Percentiles rank a stretch among this genome's conserved stretches.
Conservation (phyloP, 495 filamentous ascomycete species). For the Patellaria atrata region DNA sequence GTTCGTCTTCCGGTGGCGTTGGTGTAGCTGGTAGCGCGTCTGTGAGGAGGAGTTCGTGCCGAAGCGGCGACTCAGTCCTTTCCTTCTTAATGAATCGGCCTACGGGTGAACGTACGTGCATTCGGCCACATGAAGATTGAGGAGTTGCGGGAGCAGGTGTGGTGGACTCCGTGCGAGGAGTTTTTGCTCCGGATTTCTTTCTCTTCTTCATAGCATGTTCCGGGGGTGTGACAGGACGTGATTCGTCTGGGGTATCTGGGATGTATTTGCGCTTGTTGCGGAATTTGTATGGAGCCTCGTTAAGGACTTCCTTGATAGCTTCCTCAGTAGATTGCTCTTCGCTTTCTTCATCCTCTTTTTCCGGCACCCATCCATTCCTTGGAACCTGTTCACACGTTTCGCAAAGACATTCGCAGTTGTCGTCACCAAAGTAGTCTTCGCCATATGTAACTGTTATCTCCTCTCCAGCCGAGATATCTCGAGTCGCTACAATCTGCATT, state of each 20-base stretch:
- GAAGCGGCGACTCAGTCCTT: constrained; percentile 10
- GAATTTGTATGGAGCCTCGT: constrained; percentile 13
- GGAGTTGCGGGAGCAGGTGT: background rate
- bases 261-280: constrained; percentile 20
- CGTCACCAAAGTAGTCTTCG: constrained; percentile 87
- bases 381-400: constrained; percentile 63
- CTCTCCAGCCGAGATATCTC: constrained; percentile 71
- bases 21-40: no score
- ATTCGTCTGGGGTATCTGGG: background rate
- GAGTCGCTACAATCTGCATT: constrained; percentile 70
- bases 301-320: background rate
- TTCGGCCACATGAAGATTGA: no score
- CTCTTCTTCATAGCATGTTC: constrained; percentile 3
- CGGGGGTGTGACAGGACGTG: background rate
- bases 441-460: constrained; percentile 95
- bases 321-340: constrained; percentile 8
- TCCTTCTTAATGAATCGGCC: constrained; percentile 15
- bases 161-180: background rate
- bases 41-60: constrained; percentile 16
- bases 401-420: constrained; percentile 93
- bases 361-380: constrained; percentile 64
- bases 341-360: constrained; percentile 14
- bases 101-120: no score
- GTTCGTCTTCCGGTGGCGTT: constrained; percentile 1
- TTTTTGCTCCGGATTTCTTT: constrained; percentile 1